These are phyloP conservation scores for Candida ovalis DNA, from an alignment of 805 yeast species.

Conservation along the genomic window DNA sequence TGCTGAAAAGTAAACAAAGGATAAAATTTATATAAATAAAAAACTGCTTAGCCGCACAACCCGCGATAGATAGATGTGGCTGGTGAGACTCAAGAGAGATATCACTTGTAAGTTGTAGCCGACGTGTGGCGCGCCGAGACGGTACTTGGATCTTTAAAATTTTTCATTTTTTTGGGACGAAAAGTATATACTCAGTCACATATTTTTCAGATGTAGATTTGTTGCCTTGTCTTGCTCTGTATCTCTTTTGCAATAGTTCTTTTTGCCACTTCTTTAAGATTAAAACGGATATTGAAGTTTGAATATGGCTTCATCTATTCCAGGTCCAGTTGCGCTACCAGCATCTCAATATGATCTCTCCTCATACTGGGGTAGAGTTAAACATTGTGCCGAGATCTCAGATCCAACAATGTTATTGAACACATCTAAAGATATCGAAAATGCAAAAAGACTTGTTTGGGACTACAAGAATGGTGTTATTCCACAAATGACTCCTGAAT, in stretches of 20 bases:
- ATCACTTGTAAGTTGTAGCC: no score
- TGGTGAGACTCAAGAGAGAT: neutral
- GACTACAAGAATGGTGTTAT: slow-evolving; percentile 69
- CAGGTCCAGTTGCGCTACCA: slow-evolving; percentile 79
- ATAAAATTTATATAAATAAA: neutral
- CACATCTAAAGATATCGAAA: slow-evolving; percentile 55
- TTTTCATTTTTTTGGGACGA: no score
- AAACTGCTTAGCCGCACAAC: neutral
- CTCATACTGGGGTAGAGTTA: slow-evolving; percentile 91
- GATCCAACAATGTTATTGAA: slow-evolving; percentile 89
- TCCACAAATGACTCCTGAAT: slow-evolving; percentile 64
- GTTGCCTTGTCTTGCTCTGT: no score
- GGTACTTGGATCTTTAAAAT: neutral
- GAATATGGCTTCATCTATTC: slow-evolving; percentile 81
- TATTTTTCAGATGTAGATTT: no score
- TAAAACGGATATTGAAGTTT: neutral
- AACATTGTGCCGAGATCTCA: slow-evolving; percentile 88
- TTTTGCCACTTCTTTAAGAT: no score
- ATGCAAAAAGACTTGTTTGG: slow-evolving; percentile 63
- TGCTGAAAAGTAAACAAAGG: slow-evolving; percentile 1
- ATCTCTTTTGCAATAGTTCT: no score
- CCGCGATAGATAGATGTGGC: neutral
- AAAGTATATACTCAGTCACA: no score
- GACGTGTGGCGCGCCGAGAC: neutral
- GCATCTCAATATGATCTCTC: slow-evolving; percentile 72